Conservation (phyloP, 345 rosid genomes). For the Hibiscus tridactylites region DNA sequence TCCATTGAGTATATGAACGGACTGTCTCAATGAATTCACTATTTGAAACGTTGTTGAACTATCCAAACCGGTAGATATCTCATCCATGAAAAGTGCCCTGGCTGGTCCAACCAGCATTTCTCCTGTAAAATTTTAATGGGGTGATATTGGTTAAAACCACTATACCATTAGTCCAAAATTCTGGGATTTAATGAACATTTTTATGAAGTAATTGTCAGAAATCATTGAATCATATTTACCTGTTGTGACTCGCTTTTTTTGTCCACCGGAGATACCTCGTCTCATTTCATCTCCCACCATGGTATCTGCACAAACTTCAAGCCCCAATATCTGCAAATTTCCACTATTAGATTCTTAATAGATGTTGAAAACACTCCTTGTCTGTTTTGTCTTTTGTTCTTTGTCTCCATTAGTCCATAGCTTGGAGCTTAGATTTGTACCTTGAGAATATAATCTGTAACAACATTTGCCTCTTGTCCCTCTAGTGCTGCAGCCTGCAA, state of each 20-base stretch:
- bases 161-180: not conserved
- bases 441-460: conserved; percentile 11
- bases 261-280: conserved; percentile 71
- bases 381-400: not conserved
- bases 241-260: conserved; percentile 65
- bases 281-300: conserved; percentile 54
- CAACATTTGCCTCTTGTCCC: conserved; percentile 9
- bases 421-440: not conserved
- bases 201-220: not conserved
- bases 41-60: conserved; percentile 78
- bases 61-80: conserved; percentile 79
- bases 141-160: not conserved
- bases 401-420: not conserved
- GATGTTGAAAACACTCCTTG: not conserved
- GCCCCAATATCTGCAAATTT: conserved; percentile 43
- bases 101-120: conserved; percentile 84
- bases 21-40: conserved; percentile 59
- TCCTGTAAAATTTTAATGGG: conserved; percentile 24
- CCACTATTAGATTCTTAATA: not conserved
- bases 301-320: conserved; percentile 60
- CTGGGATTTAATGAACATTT: not conserved
- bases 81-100: conserved; percentile 79
- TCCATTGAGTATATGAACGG: conserved; percentile 48
- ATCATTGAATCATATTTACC: conserved; percentile 25
- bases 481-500: conserved; percentile 6